Evolutionary conservation across 257 asterid genomes (phyloP).

Genomic region (Rauvolfia tetraphylla): DNA sequence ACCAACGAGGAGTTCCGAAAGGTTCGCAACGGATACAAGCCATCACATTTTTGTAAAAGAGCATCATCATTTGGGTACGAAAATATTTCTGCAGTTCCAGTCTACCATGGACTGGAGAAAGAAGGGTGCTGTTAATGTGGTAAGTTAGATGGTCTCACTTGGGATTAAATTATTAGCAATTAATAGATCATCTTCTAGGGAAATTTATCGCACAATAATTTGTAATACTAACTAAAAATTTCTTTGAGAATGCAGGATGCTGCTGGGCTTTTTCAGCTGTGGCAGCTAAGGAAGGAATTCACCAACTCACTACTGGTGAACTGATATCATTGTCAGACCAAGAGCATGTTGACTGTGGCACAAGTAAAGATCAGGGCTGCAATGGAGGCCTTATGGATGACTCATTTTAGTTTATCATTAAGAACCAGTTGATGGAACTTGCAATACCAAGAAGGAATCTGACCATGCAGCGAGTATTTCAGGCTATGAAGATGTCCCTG

Average conservation of each 20-base stretch:
- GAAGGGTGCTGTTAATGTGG: conserved; percentile 1
- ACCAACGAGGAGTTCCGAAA: conserved; percentile 4
- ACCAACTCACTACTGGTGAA: neutral
- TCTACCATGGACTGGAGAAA: conserved; percentile 12
- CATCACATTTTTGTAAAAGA: neutral
- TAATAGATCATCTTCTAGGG: no score
- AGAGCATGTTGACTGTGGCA: conserved; percentile 17
- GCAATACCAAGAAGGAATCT: conserved; percentile 20
- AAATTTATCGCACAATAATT: no score
- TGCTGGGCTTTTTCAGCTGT: conserved; percentile 25
- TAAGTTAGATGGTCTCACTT: no score
- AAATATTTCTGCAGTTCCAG: neutral
- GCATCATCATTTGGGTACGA: neutral
- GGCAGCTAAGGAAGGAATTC: conserved; percentile 12
- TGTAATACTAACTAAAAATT: neutral
- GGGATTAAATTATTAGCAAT: no score
- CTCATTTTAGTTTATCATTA: conserved; percentile 1
- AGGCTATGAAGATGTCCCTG: conserved; percentile 28
- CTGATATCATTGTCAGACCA: conserved; percentile 5
- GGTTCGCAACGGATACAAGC: neutral
- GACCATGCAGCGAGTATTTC: conserved; percentile 25
- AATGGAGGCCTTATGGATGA: conserved; percentile 8
- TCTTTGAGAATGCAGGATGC: neutral
- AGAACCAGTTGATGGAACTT: conserved; percentile 18
- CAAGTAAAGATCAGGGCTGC: conserved; percentile 8